phyloP scores from a whole-genome alignment of 768 basidiomycete genomes.

The Lanmaoa pseudosensibilis region DNA sequence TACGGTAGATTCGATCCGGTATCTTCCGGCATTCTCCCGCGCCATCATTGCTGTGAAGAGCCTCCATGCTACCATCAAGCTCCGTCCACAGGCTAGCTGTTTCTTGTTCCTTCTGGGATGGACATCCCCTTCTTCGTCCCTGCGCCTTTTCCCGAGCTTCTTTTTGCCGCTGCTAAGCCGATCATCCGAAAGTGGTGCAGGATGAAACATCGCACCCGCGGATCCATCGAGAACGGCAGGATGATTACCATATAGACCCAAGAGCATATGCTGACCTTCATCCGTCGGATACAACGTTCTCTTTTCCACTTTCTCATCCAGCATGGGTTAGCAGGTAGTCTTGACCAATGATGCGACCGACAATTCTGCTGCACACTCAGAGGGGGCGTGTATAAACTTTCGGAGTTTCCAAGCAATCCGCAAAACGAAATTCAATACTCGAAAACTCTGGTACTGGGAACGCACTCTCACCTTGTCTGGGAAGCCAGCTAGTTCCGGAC shows the following conservation, averaged over 20 bases:
- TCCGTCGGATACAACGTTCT: slow-evolving; percentile 10
- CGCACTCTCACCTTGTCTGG: slow-evolving; percentile 27
- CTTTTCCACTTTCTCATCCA: slow-evolving; percentile 16
- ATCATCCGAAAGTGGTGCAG: slow-evolving; percentile 12
- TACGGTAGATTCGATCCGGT: slow-evolving; percentile 10
- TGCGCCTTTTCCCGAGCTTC: slow-evolving; percentile 21
- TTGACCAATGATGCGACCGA: slow-evolving; percentile 8
- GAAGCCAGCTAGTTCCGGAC: slow-evolving; percentile 14
- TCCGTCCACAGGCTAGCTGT: slow-evolving; percentile 2
- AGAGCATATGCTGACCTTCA: slow-evolving; percentile 8
- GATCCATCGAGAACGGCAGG: slow-evolving; percentile 22
- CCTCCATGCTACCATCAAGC: slow-evolving; percentile 1
- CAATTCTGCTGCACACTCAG: slow-evolving; percentile 1
- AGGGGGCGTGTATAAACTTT: slow-evolving; percentile 2
- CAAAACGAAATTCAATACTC: slow-evolving; percentile 23
- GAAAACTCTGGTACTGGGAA: slow-evolving; percentile 14
- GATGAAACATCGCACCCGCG: slow-evolving; percentile 27
- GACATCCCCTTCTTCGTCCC: slow-evolving; percentile 13
- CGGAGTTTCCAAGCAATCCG: not conserved
- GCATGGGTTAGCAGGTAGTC: slow-evolving; percentile 10
- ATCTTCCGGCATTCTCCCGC: slow-evolving; percentile 21
- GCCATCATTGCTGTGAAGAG: slow-evolving; percentile 16
- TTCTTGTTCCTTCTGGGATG: slow-evolving; percentile 13
- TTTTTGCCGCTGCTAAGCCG: slow-evolving; percentile 26
- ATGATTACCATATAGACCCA: slow-evolving; percentile 20